Conservation (phyloP, 495 filamentous ascomycete species). For the Neurospora sp. region DNA sequence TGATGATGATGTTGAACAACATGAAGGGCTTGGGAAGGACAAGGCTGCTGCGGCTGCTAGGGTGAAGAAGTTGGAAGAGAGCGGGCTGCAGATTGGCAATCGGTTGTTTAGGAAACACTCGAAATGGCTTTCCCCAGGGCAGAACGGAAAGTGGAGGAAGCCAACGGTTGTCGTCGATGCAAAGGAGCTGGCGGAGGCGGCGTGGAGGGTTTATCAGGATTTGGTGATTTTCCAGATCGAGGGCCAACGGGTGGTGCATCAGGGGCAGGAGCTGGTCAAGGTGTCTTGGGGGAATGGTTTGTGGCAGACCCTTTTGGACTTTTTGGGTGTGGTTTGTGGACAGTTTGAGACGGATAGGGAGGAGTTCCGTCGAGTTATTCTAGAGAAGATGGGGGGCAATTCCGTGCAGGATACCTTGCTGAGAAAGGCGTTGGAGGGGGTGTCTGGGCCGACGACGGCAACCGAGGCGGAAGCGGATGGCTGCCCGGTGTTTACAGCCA, state of each 20-base stretch:
- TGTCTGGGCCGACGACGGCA: neutral
- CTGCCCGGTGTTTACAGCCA: conserved; percentile 1
- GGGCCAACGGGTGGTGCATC: neutral
- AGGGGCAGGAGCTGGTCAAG: neutral
- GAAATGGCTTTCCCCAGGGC: neutral
- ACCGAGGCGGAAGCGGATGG: neutral
- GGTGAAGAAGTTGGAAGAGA: neutral
- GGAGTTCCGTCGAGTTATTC: neutral
- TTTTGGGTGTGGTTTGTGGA: neutral
- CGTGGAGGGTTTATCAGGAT: neutral
- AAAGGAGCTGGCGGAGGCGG: neutral
- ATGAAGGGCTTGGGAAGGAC: neutral
- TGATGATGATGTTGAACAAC: neutral
- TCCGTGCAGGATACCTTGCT: neutral
- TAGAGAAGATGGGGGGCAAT: neutral
- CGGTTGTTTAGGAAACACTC: neutral
- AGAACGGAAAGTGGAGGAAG: neutral
- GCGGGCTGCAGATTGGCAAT: neutral
- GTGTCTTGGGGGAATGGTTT: neutral
- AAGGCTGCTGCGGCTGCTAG: neutral
- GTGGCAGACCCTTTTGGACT: neutral
- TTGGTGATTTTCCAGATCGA: neutral
- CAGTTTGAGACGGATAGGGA: neutral
- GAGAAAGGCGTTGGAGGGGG: conserved; percentile 1
- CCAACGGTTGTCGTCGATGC: neutral